phyloP scores from a whole-genome alignment of 2,329 filamentous ascomycete genomes.

The Diaporthe batatas region DNA sequence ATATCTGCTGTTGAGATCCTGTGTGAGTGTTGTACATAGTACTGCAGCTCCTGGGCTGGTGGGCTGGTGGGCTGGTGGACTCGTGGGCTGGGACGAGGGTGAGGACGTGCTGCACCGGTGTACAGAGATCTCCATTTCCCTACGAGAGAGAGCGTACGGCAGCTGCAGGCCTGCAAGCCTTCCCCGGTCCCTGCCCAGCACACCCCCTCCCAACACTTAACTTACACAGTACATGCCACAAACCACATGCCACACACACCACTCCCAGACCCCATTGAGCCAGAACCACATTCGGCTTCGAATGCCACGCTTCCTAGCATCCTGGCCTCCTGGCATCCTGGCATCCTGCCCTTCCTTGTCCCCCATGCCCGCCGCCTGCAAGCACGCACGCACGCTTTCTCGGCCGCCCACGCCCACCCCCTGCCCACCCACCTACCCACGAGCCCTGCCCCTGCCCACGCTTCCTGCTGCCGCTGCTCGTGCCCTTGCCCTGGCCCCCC shows the following conservation, averaged over 20 bases:
- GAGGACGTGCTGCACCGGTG: conserved; percentile 23
- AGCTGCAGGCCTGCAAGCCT: conserved; percentile 6
- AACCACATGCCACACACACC: not conserved
- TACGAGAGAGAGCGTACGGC: conserved; percentile 13
- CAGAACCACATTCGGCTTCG: conserved; percentile 26
- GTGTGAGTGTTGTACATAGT: not conserved
- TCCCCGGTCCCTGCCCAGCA: conserved; percentile 26
- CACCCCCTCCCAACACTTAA: not conserved
- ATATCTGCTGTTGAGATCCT: not conserved
- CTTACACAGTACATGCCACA: not conserved
- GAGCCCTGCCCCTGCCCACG: conserved; percentile 12
- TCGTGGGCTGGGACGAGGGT: not conserved
- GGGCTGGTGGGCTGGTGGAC: too few species aligned
- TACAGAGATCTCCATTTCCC: conserved; percentile 26
- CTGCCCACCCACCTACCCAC: not conserved
- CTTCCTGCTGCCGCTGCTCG: conserved; percentile 15
- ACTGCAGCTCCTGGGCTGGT: too few species aligned
- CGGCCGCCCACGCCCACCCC: conserved; percentile 10
- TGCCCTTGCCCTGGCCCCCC: conserved; percentile 8
- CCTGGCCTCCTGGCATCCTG: too few species aligned
- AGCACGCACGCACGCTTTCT: conserved; percentile 9
- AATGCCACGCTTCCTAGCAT: conserved; percentile 10
- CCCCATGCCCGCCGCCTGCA: conserved; percentile 3
- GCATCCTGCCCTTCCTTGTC: not conserved
- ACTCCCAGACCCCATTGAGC: not conserved